phyloP scores from a whole-genome alignment of 2,329 filamentous ascomycete genomes.

The Pyricularia sp. region DNA sequence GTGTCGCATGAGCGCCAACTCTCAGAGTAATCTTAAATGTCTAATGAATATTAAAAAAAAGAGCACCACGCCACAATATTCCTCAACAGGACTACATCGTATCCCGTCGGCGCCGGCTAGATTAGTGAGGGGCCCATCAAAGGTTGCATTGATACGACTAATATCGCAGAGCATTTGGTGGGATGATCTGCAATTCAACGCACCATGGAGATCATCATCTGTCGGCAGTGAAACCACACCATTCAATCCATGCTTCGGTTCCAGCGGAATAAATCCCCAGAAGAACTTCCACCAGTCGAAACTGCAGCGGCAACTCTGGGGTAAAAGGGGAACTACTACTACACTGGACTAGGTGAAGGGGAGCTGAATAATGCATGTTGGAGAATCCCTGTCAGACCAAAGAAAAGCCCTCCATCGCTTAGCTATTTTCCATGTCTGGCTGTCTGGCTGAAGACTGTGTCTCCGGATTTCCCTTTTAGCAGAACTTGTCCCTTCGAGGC shows the following conservation, averaged over 20 bases:
- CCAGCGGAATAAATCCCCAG: background rate
- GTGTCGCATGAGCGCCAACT: background rate
- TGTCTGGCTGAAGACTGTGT: background rate
- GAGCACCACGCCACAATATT: background rate
- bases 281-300: background rate
- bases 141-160: background rate
- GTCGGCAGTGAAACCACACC: background rate
- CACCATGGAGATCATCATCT: background rate
- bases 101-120: background rate
- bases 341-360: background rate
- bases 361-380: background rate
- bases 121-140: background rate
- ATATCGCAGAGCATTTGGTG: background rate
- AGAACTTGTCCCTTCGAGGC: background rate
- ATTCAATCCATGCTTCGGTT: background rate
- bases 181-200: background rate
- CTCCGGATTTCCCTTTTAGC: background rate
- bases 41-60: background rate
- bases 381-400: background rate
- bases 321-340: background rate
- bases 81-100: background rate
- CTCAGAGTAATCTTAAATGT: background rate
- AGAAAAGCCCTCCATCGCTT: background rate
- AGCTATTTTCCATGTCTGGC: background rate
- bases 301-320: background rate